Conservation (phyloP, 352 stramenopile species). For the Thraustochytrium striatum region DNA sequence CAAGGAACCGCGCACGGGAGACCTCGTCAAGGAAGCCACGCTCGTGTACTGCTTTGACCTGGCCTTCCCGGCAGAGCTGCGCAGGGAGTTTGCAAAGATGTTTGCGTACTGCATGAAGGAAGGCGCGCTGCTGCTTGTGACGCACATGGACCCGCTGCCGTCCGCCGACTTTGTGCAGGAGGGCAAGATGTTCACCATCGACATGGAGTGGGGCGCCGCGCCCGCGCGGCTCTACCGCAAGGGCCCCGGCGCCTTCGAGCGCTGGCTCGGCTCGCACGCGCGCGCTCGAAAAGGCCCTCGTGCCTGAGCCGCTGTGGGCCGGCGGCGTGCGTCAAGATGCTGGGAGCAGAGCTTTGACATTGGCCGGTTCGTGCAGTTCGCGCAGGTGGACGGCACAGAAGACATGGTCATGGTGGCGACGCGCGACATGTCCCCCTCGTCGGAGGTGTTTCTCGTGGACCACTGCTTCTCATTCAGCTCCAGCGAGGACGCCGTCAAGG, state of each 20-base stretch:
- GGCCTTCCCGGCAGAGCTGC: slow-evolving; percentile 2
- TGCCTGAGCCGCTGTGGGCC: neutral
- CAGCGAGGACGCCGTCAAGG: neutral
- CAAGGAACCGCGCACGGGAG: neutral
- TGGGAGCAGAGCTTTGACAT: slow-evolving; percentile 38
- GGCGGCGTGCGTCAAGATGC: slow-evolving; percentile 19
- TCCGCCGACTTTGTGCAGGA: slow-evolving; percentile 5
- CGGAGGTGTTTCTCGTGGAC: slow-evolving; percentile 13
- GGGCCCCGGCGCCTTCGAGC: slow-evolving; percentile 5
- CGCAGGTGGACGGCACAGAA: neutral
- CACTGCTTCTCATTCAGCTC: slow-evolving; percentile 1
- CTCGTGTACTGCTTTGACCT: slow-evolving; percentile 44
- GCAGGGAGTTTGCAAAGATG: neutral
- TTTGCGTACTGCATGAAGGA: slow-evolving; percentile 1
- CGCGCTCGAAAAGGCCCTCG: neutral
- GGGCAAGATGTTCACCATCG: neutral
- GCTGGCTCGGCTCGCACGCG: slow-evolving; percentile 4
- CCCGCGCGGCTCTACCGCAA: slow-evolving; percentile 29
- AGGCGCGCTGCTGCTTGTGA: neutral
- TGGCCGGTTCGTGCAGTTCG: slow-evolving; percentile 10
- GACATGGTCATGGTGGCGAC: slow-evolving; percentile 8
- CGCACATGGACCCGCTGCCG: slow-evolving; percentile 13
- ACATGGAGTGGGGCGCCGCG: slow-evolving; percentile 39
- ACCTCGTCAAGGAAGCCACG: neutral
- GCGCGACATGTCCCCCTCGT: neutral